Evolutionary conservation across 345 rosid genomes (phyloP), one percentile per base, ranked within the genome.

Genomic region (Salix caprea): DNA sequence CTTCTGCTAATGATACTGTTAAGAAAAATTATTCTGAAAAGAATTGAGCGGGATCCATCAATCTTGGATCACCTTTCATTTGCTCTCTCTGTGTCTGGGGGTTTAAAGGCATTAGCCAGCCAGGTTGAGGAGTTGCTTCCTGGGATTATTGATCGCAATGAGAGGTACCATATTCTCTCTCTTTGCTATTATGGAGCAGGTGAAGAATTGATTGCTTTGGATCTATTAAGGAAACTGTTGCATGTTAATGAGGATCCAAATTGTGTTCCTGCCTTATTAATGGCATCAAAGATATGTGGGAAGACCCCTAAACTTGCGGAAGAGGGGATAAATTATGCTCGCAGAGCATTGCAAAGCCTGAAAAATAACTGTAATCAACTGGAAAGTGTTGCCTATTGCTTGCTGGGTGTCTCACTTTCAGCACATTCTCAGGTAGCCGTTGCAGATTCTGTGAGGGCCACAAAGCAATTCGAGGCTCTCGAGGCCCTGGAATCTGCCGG

Each of bases 61-160:
- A 88, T 93, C 79, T 82, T 93, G 87, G 93, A 93, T 81, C 97
- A 93, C 77, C 89, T 93, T 62, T 78, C 91, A 0, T 93, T 91
- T 79, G 96, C 92, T 81, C 89, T 93, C 70, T 83, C 94, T 4
- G 66, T 90, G 4, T 87, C 91, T 0, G 94, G 94, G 50, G 90
- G 87, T 75, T 67, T 88, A 65, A 78, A 82, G 26, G 77, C 91
- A 73, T 77, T 93, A 60, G 94, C 94, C 78, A 79, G 75, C 68
- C 91, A 86, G 65, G 60, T 89, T 4, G 94, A 93, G 85, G 94
- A 84, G 82, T 80, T 93, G 82, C 86, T 78, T 72, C 97, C 96
- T 7, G 89, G 89, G 77, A 79, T 83, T 19, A 77, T 90, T 71
- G 83, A 77, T 77, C 84, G 87, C 70, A 87, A 84, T 77, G 93